phyloP scores from a whole-genome alignment of 257 asterid genomes.

The Primulina tabacum region DNA sequence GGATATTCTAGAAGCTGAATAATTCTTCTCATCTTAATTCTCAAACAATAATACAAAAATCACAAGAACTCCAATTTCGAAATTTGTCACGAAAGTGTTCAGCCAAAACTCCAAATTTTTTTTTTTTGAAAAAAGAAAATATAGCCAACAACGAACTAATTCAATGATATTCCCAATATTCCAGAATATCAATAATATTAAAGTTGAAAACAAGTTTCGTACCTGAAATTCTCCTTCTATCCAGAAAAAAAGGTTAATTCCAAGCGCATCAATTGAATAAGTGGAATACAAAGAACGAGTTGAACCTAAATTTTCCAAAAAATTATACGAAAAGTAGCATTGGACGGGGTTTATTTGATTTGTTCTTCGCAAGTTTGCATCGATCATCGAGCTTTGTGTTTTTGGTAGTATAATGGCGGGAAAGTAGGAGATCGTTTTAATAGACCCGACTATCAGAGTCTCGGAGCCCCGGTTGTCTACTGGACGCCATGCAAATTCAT shows the following conservation, averaged over 20 bases:
- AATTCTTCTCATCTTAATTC: background rate
- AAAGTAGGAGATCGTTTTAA: background rate
- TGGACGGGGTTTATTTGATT: background rate
- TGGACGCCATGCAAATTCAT: no score
- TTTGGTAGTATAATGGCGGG: background rate
- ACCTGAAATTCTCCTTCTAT: constrained; percentile 20
- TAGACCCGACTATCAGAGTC: background rate
- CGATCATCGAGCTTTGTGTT: background rate
- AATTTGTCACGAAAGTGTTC: constrained; percentile 14
- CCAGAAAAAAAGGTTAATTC: constrained; percentile 2
- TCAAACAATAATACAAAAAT: background rate
- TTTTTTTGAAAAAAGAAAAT: background rate
- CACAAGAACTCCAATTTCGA: constrained; percentile 8
- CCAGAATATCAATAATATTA: constrained; percentile 9
- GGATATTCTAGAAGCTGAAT: constrained; percentile 3
- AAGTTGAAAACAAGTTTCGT: background rate
- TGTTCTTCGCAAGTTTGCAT: background rate
- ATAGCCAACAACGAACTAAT: constrained; percentile 15
- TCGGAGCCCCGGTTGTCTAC: background rate
- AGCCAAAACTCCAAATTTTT: constrained; percentile 4
- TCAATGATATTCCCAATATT: constrained; percentile 3
- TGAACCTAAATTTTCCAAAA: constrained; percentile 2
- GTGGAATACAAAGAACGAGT: constrained; percentile 18
- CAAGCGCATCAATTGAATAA: constrained; percentile 12
- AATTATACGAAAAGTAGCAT: background rate